phyloP scores from a whole-genome alignment of 2,329 filamentous ascomycete genomes.

The Pyricularia sp. region DNA sequence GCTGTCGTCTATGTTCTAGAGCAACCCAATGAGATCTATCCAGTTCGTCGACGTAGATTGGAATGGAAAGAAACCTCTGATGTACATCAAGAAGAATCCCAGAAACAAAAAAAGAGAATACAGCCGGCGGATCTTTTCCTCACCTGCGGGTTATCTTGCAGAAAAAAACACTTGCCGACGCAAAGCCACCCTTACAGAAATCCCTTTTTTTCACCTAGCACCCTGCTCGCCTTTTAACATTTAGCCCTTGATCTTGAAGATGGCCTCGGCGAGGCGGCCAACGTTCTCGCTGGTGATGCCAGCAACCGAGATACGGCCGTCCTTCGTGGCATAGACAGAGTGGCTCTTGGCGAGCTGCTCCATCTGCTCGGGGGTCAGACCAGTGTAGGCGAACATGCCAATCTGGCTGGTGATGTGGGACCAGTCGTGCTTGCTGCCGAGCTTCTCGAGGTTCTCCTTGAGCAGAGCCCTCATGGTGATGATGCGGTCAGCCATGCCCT shows the following conservation, averaged over 20 bases:
- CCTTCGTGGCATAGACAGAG: slow-evolving; percentile 94
- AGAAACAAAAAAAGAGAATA: background rate
- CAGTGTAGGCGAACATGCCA: slow-evolving; percentile 99
- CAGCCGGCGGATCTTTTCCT: background rate
- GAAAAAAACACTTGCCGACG: background rate
- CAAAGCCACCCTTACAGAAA: background rate
- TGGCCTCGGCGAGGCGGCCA: slow-evolving; percentile 66
- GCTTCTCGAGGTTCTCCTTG: slow-evolving; percentile 86
- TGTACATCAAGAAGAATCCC: background rate
- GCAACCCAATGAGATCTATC: background rate
- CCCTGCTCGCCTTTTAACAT: background rate
- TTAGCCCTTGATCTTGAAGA: slow-evolving; percentile 70
- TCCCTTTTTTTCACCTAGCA: background rate
- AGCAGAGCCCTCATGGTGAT: slow-evolving; percentile 94
- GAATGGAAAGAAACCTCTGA: background rate
- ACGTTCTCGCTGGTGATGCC: slow-evolving; percentile 74
- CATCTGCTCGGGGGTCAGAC: slow-evolving; percentile 84
- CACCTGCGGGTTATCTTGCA: background rate
- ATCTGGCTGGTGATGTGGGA: slow-evolving; percentile 98
- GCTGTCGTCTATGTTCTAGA: background rate
- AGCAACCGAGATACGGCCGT: slow-evolving; percentile 75
- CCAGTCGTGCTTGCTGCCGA: slow-evolving; percentile 96
- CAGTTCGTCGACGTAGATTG: background rate
- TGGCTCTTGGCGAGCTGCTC: slow-evolving; percentile 82
- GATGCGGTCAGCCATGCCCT: slow-evolving; percentile 98